These are phyloP conservation scores for Phytophthora crassamura DNA, from an alignment of 352 stramenopile genomes.

Conservation along the genomic window DNA sequence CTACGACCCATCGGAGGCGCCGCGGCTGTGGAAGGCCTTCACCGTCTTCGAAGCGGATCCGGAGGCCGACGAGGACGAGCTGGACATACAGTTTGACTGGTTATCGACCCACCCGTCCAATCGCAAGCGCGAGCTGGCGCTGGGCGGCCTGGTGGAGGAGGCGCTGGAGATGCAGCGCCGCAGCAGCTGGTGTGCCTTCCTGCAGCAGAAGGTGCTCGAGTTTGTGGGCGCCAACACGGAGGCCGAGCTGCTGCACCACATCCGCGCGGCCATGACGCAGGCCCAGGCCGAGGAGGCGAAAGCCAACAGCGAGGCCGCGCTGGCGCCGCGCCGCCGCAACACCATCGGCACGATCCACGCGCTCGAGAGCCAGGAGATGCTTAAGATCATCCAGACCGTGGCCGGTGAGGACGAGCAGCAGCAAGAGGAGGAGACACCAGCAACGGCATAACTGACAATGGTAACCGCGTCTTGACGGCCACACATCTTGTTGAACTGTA, in stretches of 20 bases:
- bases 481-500: too few relatives aligned
- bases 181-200: conserved; percentile 62
- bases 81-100: conserved; percentile 62
- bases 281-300: conserved; percentile 24
- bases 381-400: conserved; percentile 35
- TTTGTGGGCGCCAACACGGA: conserved; percentile 42
- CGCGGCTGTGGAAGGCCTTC: conserved; percentile 57
- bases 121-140: conserved; percentile 56
- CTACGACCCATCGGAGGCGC: conserved; percentile 68
- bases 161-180: conserved; percentile 51
- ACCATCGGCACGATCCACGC: conserved; percentile 63
- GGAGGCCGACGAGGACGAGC: conserved; percentile 31
- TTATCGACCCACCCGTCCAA: conserved; percentile 72
- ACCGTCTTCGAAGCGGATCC: conserved; percentile 40
- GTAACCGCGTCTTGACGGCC: too few relatives aligned
- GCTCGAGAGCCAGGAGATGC: conserved; percentile 68
- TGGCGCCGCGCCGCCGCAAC: conserved; percentile 33
- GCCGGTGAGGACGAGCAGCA: conserved; percentile 17
- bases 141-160: conserved; percentile 51
- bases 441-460: conserved; percentile 7
- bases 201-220: conserved; percentile 64
- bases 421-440: conserved; percentile 2
- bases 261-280: conserved; percentile 38
- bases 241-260: conserved; percentile 49
- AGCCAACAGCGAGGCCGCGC: conserved; percentile 8